Conservation (phyloP, 2,329 filamentous ascomycete genomes). For the Fusarium neocosmosporiellum region DNA sequence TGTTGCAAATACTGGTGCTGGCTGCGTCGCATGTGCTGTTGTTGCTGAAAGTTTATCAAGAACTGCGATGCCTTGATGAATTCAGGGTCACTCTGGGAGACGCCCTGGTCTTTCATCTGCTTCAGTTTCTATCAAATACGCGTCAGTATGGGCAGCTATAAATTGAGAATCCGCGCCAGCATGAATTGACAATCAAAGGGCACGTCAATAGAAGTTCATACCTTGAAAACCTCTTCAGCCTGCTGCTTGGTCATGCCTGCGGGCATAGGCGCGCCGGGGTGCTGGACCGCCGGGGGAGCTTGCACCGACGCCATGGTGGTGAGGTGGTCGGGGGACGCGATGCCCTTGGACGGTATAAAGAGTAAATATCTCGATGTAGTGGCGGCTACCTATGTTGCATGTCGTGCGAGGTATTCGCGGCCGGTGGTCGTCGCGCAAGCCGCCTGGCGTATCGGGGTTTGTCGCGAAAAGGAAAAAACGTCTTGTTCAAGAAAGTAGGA, state of each 20-base stretch:
- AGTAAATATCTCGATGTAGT: conserved; percentile 39
- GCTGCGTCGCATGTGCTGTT: conserved; percentile 66
- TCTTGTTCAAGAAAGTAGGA: conserved; percentile 24
- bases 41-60: conserved; percentile 76
- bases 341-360: conserved; percentile 37
- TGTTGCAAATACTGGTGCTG: conserved; percentile 58
- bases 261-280: conserved; percentile 71
- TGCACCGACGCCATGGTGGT: conserved; percentile 84
- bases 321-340: conserved; percentile 36
- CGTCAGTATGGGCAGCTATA: conserved; percentile 29
- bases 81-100: conserved; percentile 85
- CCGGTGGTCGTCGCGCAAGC: conserved; percentile 38
- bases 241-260: conserved; percentile 79
- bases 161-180: not conserved
- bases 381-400: conserved; percentile 52
- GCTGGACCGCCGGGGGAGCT: conserved; percentile 74
- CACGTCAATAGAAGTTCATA: conserved; percentile 53
- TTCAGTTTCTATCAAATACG: conserved; percentile 76
- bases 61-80: conserved; percentile 85
- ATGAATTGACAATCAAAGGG: not conserved
- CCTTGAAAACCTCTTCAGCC: conserved; percentile 78
- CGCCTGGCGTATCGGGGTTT: conserved; percentile 17
- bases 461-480: conserved; percentile 43
- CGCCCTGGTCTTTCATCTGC: conserved; percentile 87
- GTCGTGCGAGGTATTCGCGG: conserved; percentile 46